These are phyloP conservation scores for Cucumis hystrix DNA, from an alignment of 306 rosid genomes.

Conservation along the genomic window DNA sequence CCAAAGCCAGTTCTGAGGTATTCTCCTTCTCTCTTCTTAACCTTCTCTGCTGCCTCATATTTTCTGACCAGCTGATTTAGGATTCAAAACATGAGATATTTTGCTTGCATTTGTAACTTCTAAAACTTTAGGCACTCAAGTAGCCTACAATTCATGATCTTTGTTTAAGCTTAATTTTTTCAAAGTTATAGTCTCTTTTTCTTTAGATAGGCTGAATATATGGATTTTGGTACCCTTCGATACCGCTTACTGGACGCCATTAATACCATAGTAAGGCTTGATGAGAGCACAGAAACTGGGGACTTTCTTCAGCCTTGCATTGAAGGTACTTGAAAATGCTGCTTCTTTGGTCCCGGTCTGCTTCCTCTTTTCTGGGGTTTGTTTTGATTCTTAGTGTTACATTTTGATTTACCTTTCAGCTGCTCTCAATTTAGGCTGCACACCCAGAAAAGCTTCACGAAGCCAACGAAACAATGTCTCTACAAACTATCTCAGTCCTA, in stretches of 20 bases:
- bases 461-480: constrained; percentile 45
- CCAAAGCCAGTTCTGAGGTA: constrained; percentile 78
- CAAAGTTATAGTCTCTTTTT: constrained; percentile 6
- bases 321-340: constrained; percentile 40
- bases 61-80: background rate
- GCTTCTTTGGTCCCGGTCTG: background rate
- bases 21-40: background rate
- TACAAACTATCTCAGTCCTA: constrained; percentile 40
- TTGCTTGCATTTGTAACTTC: background rate
- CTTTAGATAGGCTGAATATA: constrained; percentile 51
- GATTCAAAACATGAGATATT: background rate
- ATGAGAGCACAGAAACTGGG: constrained; percentile 46
- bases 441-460: constrained; percentile 44
- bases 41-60: background rate
- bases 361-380: background rate
- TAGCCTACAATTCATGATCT: background rate
- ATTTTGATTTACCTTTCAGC: constrained; percentile 24
- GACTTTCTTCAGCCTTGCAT: constrained; percentile 67
- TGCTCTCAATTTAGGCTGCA: constrained; percentile 65
- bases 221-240: constrained; percentile 50
- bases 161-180: background rate
- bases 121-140: background rate
- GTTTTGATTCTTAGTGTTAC: background rate
- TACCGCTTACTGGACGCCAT: constrained; percentile 57
- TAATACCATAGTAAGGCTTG: constrained; percentile 47